These are phyloP conservation scores for Iodosphaeria phyllophila DNA, from an alignment of 2,329 filamentous ascomycete genomes.

Conservation along the genomic window DNA sequence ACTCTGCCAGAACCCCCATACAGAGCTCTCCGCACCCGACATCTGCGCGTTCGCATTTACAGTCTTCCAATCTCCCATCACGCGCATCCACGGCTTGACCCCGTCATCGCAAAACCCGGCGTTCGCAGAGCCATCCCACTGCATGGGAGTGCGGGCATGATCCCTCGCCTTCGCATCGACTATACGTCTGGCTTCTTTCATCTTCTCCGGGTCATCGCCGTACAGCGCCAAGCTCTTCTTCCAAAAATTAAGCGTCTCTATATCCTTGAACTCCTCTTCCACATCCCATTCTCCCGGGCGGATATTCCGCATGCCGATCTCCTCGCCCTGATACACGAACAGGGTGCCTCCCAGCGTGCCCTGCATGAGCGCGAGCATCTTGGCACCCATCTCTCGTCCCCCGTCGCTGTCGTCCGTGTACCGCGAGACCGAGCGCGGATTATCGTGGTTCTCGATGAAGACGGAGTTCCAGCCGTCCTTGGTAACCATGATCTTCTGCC, in stretches of 20 bases:
- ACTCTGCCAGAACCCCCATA: constrained; percentile 42
- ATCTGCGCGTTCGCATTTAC: constrained; percentile 40
- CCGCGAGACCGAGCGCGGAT: constrained; percentile 36
- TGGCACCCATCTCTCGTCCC: constrained; percentile 28
- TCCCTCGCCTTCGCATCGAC: constrained; percentile 43
- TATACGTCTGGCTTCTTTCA: constrained; percentile 27
- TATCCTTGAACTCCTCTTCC: constrained; percentile 37
- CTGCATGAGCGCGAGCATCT: constrained; percentile 38
- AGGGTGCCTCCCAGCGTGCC: constrained; percentile 36
- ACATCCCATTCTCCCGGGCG: constrained; percentile 40
- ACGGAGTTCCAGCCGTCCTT: constrained; percentile 42
- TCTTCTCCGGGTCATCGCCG: constrained; percentile 16
- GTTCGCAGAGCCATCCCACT: constrained; percentile 36
- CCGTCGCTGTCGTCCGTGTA: constrained; percentile 30
- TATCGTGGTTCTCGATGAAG: constrained; percentile 49
- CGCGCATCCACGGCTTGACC: constrained; percentile 39
- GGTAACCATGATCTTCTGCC: constrained; percentile 25
- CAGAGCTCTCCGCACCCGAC: constrained; percentile 21
- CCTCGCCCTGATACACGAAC: constrained; percentile 50
- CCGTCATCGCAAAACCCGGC: constrained; percentile 40
- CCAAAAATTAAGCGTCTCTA: constrained; percentile 28
- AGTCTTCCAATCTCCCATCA: constrained; percentile 30
- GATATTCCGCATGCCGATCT: constrained; percentile 44
- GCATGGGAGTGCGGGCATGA: constrained; percentile 49
- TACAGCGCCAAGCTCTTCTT: constrained; percentile 18